Percentiles rank a stretch among this genome's conserved stretches.
Conservation (phyloP, 306 rosid species). For the Prunus armeniaca region DNA sequence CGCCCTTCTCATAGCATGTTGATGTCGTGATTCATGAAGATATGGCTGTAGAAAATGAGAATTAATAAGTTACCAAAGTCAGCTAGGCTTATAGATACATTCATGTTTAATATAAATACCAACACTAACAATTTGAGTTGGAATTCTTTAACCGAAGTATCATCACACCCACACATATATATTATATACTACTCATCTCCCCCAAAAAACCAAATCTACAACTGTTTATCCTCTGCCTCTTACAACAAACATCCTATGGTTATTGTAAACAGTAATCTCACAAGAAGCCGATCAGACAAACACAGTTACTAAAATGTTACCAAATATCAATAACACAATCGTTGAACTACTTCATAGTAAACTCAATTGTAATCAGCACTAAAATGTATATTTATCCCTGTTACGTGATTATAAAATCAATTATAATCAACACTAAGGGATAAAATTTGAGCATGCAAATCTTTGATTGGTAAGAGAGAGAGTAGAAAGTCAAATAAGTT, state of each 20-base stretch:
- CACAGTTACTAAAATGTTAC: background rate
- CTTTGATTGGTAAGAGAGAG: background rate
- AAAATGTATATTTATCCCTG: background rate
- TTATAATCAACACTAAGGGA: background rate
- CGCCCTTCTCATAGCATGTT: conserved; percentile 96
- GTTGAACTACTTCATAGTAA: background rate
- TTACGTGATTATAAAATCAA: background rate
- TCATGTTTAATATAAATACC: background rate
- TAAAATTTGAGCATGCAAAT: background rate
- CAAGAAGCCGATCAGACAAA: background rate
- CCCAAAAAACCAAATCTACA: background rate
- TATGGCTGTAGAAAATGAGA: conserved; percentile 62
- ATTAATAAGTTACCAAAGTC: conserved; percentile 23
- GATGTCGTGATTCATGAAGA: conserved; percentile 97
- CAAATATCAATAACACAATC: background rate
- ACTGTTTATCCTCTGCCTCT: background rate
- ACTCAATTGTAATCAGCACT: background rate
- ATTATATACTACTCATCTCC: background rate
- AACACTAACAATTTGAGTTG: background rate
- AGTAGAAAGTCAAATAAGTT: background rate
- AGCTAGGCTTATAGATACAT: background rate
- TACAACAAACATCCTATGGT: background rate
- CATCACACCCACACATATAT: background rate
- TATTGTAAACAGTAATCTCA: background rate
- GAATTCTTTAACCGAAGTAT: background rate